Evolutionary conservation across 805 yeast genomes (phyloP).

Genomic region (Yarrowia sp.): DNA sequence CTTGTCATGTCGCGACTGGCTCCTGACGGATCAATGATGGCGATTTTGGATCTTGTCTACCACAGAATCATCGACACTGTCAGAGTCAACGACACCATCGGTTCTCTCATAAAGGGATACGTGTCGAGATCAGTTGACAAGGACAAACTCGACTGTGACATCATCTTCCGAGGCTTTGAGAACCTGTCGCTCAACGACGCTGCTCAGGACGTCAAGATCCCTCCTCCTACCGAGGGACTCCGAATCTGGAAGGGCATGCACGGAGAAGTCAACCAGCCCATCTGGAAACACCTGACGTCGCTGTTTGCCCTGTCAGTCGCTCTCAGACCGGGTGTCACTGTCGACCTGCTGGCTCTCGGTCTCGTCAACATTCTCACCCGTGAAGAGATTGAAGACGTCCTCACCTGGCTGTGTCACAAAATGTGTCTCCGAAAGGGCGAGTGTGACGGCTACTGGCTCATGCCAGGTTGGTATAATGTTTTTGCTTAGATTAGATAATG

Average conservation of each 20-base stretch:
- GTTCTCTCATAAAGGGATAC: conserved; percentile 60
- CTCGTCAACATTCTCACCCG: conserved; percentile 44
- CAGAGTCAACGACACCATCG: conserved; percentile 55
- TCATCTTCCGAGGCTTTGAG: conserved; percentile 52
- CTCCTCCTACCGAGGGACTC: conserved; percentile 39
- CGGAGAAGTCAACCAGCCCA: conserved; percentile 62
- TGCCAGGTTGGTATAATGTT: conserved; percentile 45
- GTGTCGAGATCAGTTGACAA: conserved; percentile 78
- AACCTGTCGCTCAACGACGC: conserved; percentile 22
- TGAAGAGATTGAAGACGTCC: conserved; percentile 45
- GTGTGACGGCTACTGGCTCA: conserved; percentile 44
- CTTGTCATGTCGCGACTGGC: conserved; percentile 60
- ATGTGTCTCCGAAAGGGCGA: conserved; percentile 38
- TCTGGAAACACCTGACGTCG: conserved; percentile 67
- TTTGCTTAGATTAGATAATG: conserved; percentile 12
- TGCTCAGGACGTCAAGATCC: conserved; percentile 18
- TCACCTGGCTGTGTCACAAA: conserved; percentile 46
- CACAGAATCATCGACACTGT: conserved; percentile 54
- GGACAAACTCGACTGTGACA: conserved; percentile 69
- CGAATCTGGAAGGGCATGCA: conserved; percentile 68
- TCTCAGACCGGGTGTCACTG: conserved; percentile 63
- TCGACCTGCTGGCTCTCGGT: conserved; percentile 44
- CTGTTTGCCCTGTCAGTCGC: conserved; percentile 57
- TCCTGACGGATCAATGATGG: conserved; percentile 67
- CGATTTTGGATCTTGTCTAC: conserved; percentile 63